Base-by-base conservation (phyloP, 345 rosid genomes). In the Carallia pectinifolia region DNA sequence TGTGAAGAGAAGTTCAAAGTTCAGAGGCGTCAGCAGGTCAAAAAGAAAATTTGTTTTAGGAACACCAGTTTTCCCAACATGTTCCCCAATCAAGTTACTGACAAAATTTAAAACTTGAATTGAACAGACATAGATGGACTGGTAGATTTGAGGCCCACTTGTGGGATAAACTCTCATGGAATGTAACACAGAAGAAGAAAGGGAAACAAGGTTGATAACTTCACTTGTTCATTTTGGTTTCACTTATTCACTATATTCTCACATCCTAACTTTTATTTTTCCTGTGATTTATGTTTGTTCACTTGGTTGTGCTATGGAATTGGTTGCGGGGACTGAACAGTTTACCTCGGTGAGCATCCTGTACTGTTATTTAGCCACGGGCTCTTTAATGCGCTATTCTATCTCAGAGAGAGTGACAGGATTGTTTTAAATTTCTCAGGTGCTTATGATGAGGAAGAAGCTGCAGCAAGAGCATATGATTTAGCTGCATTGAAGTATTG, bases 131-230 rank as follows among this genome's bases (percentile, higher is more conserved):
- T 72, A 66, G 92, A 59, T 88, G 90, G 90, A 88, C 92, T 4
- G 88, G 90, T 17, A 72, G 87, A 62, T 88, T 73, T 65, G 92
- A 86, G 77, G 92, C 92, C 18, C 92, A 88, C 60, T 58, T 88
- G 76, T 88, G 92, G 92, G 92, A 88, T 70, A 88, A 88, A 76
- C 81, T 86, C 8, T 83, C 92, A 4, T 88, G 92, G 92, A 88
- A 86, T 62, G 81, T 80, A 44, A 79, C 92, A 38, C 92, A 88
- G 72, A 88, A 81, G 82, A 88, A 88, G 83, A 88, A 86, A 80
- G 92, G 92, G 50, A 86, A 86, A 79, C 90, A 88, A 85, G 89
- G 92, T 76, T 62, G 23, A 38, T 75, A 50, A 27, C 27, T 23
- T 29, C 9, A 7, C 15, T 5, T 12, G 23, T 19, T n/a, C 23